Conservation (phyloP, 2,329 filamentous ascomycete species). For the Hymenoscyphus scutula region DNA sequence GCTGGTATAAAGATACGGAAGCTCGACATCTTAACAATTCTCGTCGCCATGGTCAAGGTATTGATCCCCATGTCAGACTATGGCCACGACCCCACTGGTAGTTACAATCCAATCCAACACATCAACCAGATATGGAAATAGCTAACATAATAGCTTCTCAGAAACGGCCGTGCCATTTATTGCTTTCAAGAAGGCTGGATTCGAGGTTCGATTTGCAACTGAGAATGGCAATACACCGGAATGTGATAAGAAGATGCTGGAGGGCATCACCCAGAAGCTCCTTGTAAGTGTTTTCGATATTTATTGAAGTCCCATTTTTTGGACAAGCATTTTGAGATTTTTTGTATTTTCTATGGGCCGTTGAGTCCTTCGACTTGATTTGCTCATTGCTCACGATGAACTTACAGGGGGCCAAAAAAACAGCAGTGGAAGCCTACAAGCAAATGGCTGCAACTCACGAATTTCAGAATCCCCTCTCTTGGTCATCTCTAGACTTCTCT, state of each 20-base stretch:
- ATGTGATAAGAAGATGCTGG: slow-evolving; percentile 50
- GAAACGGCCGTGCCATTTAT: slow-evolving; percentile 51
- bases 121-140: background rate
- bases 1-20: no score
- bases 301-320: slow-evolving; percentile 2
- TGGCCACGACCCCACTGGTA: slow-evolving; percentile 54
- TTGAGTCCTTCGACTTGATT: background rate
- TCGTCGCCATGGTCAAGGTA: slow-evolving; percentile 37
- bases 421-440: slow-evolving; percentile 44
- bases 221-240: slow-evolving; percentile 46
- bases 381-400: background rate
- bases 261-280: slow-evolving; percentile 48
- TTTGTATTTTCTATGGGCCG: background rate
- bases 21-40: background rate
- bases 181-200: slow-evolving; percentile 47
- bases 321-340: background rate
- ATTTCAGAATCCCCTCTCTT: slow-evolving; percentile 45
- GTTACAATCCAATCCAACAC: background rate
- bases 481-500: slow-evolving; percentile 44
- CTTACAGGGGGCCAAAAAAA: slow-evolving; percentile 43
- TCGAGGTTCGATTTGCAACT: slow-evolving; percentile 49
- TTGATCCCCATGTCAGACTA: slow-evolving; percentile 54
- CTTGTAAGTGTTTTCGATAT: slow-evolving; percentile 40
- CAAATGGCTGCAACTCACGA: slow-evolving; percentile 43
- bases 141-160: slow-evolving; percentile 25